Evolutionary conservation across 225 moss, liverwort and hornwort species (phyloP), one percentile per base, ranked within the genome.

Genomic region (Marchantia polymorpha): DNA sequence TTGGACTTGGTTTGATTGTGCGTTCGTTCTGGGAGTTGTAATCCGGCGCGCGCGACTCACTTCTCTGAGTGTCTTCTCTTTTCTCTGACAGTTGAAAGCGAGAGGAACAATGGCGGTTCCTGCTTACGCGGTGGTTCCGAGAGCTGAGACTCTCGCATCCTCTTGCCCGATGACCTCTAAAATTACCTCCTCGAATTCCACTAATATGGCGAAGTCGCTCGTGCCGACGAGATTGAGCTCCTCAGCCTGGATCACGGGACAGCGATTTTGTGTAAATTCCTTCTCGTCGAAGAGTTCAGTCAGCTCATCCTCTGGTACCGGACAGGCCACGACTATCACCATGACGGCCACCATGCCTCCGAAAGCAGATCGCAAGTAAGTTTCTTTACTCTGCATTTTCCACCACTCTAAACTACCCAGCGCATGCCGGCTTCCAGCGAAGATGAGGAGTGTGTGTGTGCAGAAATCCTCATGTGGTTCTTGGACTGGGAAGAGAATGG

Each of bases 321-420:
- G 64, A 51, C 49, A 65, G 15, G 1, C 50, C 50, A 1, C 26
- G 23, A 48, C 48, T 50, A 48, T 77, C 26, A 49, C 25, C 26
- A 77, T 77, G 77, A 77, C 77, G 51, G 77, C 77, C 48, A 77
- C 77, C 19, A 50, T 77, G 77, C 77, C 77, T 48, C 77, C 48
- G 12, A 77, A 64, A 77, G 65, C 77, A 46, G 65, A 77, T 64
- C 46, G 4, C 14, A 64, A 50, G 77, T 77, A 51, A 77, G 77
- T 77, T 14, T 56, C 15, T 29, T 55, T 17, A 17, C 15, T 53
- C 9, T 30, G 29, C 15, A 17, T 39, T 39, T 39, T 39, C 39
- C 27, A 55, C 58, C 47, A 50, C 4, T 29, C 1, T 23, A 11
- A n/a, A 23, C 17, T 51, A 20, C 71, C 8, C 3, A 50, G 20